Evolutionary conservation across 306 rosid species (phyloP), one percentile per base, ranked within the genome.

Genomic region (Cicer pinnatifidum): DNA sequence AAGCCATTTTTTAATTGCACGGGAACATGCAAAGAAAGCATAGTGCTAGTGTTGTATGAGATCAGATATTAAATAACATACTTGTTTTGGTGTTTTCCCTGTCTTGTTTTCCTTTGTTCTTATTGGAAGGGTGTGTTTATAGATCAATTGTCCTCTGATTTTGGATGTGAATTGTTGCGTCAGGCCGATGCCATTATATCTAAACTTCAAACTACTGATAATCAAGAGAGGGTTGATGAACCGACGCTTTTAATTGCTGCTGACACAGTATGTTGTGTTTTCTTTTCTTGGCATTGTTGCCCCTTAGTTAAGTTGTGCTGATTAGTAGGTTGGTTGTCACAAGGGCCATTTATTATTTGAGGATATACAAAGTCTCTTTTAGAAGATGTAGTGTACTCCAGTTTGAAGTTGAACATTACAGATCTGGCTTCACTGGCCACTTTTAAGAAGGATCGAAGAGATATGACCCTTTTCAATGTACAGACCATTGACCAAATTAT

Each of bases 101-200:
- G 54, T 63, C 9, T 45, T 38, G 52, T 52, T 44, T 67, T 62
- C 64, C 35, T 52, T 19, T 17, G 48, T 47, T 39, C 9, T 71
- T 20, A 56, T 50, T 47, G 80, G 71, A 59, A 51, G 28, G 8
- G 62, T 17, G 37, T 11, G 44, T 69, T 75, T 61, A 58, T 28
- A 62, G 28, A 59, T 85, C 69, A 12, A 72, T 63, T 73, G 72
- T 82, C 63, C 45, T 45, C 80, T 88, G 72, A 84, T 81, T 69
- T 67, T 64, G 72, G 68, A 54, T 60, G 67, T 79, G 78, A 73
- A 73, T 65, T 84, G 75, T 78, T 78, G 16, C 82, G 75, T 83
- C 96, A 94, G 98, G 98, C 98, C 70, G 89, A 89, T 81, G 97
- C 95, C 68, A 86, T 94, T 72, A 44, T 88, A 69, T 84, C 92